Conservation (phyloP, 1,284 basidiomycete genomes). For the Jaminaea rosea region DNA sequence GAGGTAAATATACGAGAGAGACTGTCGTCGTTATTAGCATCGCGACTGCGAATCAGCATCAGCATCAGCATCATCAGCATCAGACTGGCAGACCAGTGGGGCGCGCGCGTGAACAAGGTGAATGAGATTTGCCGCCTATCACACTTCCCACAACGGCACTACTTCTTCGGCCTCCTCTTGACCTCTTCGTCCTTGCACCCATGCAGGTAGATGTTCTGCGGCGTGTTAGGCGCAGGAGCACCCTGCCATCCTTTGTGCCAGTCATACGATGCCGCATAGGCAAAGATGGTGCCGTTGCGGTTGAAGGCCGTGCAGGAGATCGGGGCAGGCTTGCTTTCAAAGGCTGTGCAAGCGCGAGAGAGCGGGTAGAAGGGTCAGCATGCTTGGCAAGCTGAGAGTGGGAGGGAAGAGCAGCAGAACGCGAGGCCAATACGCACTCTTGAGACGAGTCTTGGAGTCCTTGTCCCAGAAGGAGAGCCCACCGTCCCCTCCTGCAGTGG, state of each 20-base stretch:
- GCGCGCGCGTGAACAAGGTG: too few relatives aligned
- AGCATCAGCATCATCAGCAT: too few relatives aligned
- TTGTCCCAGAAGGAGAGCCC: slow-evolving; percentile 61
- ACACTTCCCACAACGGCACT: too few relatives aligned
- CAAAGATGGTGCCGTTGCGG: slow-evolving; percentile 38
- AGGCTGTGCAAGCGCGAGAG: slow-evolving; percentile 9
- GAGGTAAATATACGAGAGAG: too few relatives aligned
- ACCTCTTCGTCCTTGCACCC: slow-evolving; percentile 17
- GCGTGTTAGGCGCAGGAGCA: slow-evolving; percentile 21
- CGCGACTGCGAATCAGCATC: too few relatives aligned
- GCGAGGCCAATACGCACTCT: slow-evolving; percentile 55
- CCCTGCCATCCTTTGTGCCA: slow-evolving; percentile 44
- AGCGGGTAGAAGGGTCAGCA: neutral
- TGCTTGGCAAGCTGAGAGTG: neutral
- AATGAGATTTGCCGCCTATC: too few relatives aligned
- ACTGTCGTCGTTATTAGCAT: too few relatives aligned
- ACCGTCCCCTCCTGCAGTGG: slow-evolving; percentile 67
- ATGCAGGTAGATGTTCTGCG: slow-evolving; percentile 17
- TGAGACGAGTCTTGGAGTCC: slow-evolving; percentile 75
- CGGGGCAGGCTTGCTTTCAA: slow-evolving; percentile 41
- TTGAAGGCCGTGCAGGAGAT: slow-evolving; percentile 43
- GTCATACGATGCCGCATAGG: slow-evolving; percentile 44
- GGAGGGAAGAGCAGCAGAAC: neutral
- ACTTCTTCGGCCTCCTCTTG: slow-evolving; percentile 3
- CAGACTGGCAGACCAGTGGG: too few relatives aligned